Evolutionary conservation across 2,329 filamentous ascomycete species (phyloP), one percentile per base, ranked within the genome.

Genomic region (Phaeosphaeriaceae sp.): DNA sequence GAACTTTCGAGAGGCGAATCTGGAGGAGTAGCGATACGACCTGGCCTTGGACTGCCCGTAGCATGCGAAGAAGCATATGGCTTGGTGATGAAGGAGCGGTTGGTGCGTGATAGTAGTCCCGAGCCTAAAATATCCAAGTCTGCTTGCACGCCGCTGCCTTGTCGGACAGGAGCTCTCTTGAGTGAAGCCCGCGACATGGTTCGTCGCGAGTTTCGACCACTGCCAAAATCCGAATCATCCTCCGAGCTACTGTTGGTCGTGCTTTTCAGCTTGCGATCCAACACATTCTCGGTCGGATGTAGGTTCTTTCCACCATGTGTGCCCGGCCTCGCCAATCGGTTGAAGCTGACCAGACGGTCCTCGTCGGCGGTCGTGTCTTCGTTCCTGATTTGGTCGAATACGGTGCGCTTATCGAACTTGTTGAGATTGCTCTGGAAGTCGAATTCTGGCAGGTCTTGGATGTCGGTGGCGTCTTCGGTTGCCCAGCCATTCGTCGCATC

Each of bases 381-480:
- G 65, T 91, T 92, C 58, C 92, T 86, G 77, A 98, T 95, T 77
- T 97, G 90, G 65, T 94, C 91, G 74, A 99, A 99, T 9, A 98
- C 88, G 1, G 89, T 89, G 55, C 90, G 88, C 80, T 98, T 98
- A 81, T 98, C 93, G 69, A 98, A 98, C 72, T 97, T 96, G 48
- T 92, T 93, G 31, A 98, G 83, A 65, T 93, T 93, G 54, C 88
- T 89, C 68, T 91, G 89, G 70, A 98, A 98, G 76, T 98, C 94
- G 69, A 98, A 98, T 60, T 98, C 95, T 11, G 91, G 92, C 83
- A 95, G 86, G 73, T 96, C 94, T 78, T 94, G 91, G 21, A 95
- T 91, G 73, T 98, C 95, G 0, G 92, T 97, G 21, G 94, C 93
- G 71, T 98, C 94, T 73, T 97, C 95, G 0, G 94, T 97, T 3